phyloP scores from a whole-genome alignment of 2,329 filamentous ascomycete genomes.

The Cladophialophora yegresii region DNA sequence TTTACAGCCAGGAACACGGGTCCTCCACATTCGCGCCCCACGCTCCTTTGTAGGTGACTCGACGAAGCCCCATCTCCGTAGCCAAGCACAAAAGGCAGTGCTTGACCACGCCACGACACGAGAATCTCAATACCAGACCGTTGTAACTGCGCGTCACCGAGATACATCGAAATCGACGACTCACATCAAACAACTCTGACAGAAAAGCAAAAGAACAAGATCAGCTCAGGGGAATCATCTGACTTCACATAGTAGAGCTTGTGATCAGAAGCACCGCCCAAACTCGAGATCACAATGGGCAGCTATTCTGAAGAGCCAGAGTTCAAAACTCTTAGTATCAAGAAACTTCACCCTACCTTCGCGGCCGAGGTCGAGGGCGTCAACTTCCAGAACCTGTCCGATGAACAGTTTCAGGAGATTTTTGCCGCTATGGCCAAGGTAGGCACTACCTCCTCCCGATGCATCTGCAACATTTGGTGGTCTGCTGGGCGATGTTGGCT shows the following conservation, averaged over 20 bases:
- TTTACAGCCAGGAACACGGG: not conserved
- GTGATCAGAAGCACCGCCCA: not conserved
- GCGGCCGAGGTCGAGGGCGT: conserved; percentile 44
- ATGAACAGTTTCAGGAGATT: conserved; percentile 44
- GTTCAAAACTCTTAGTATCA: conserved; percentile 40
- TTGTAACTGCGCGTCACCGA: not conserved
- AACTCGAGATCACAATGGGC: conserved; percentile 15
- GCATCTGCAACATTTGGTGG: not conserved
- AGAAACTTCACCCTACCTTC: conserved; percentile 44
- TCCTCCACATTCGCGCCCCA: conserved; percentile 17
- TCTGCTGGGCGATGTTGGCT: not conserved
- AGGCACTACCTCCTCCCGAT: not conserved
- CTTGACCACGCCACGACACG: not conserved
- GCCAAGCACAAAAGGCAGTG: conserved; percentile 9
- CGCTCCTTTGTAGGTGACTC: not conserved
- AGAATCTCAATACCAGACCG: not conserved
- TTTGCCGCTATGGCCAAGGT: conserved; percentile 44
- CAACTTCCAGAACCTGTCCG: conserved; percentile 41
- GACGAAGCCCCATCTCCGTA: conserved; percentile 6
- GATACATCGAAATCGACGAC: not conserved
- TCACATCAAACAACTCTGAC: not conserved
- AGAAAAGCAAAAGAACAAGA: not conserved
- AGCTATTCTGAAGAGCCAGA: conserved; percentile 29
- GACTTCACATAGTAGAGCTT: not conserved
- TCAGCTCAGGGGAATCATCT: not conserved